phyloP scores from a whole-genome alignment of 169 alveolate genomes.

The Plasmodium gallinaceum region DNA sequence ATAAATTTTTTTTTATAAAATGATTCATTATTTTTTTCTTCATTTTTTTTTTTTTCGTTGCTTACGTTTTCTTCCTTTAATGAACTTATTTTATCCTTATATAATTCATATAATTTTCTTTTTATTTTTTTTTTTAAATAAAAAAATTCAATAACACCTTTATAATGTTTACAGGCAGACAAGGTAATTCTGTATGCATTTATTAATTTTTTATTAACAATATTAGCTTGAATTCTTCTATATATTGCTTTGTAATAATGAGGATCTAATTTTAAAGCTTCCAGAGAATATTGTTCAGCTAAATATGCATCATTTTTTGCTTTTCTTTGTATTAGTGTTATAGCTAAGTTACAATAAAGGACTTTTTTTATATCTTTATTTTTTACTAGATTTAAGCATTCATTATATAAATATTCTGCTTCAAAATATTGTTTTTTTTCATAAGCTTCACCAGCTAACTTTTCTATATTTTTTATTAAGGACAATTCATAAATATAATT shows the following conservation, averaged over 20 bases:
- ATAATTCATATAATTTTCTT: slow-evolving; percentile 11
- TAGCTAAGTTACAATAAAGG: slow-evolving; percentile 31
- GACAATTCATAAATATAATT: slow-evolving; percentile 12
- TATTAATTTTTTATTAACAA: slow-evolving; percentile 22
- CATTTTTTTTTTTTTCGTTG: background rate
- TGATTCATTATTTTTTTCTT: background rate
- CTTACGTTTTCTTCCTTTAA: background rate
- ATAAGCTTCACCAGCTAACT: slow-evolving; percentile 36
- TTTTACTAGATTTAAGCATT: slow-evolving; percentile 24
- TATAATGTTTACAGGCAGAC: slow-evolving; percentile 22
- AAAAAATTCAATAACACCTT: slow-evolving; percentile 24
- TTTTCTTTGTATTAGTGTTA: slow-evolving; percentile 22
- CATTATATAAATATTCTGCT: slow-evolving; percentile 42
- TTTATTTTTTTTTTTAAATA: slow-evolving; percentile 33
- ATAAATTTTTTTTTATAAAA: too few relatives aligned
- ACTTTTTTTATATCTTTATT: slow-evolving; percentile 35
- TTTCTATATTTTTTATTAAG: slow-evolving; percentile 27
- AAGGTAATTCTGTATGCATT: slow-evolving; percentile 43
- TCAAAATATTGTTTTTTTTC: slow-evolving; percentile 18
- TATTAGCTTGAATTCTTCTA: slow-evolving; percentile 50
- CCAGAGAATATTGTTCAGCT: slow-evolving; percentile 33
- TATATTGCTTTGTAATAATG: slow-evolving; percentile 30
- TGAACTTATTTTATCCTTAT: slow-evolving; percentile 10
- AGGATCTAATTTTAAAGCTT: slow-evolving; percentile 46
- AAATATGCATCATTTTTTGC: slow-evolving; percentile 48